Evolutionary conservation across 805 yeast genomes (phyloP).

Genomic region (Dipodascopsis tothii): DNA sequence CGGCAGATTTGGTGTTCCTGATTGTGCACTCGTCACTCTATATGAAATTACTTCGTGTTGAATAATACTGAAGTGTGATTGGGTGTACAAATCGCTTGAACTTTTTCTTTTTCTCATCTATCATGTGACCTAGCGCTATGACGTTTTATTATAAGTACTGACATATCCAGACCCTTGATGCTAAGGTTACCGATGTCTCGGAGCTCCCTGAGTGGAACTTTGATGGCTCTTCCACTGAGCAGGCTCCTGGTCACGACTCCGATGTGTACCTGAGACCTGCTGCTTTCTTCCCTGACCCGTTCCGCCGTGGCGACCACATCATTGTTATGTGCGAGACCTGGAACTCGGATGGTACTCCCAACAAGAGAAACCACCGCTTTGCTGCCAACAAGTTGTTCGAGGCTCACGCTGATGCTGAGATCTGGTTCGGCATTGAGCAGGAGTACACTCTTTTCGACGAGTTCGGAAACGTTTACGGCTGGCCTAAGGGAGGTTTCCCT

Average conservation of each 20-base stretch:
- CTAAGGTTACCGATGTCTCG: slow-evolving; percentile 61
- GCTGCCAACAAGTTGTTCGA: slow-evolving; percentile 92
- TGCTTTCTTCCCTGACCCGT: slow-evolving; percentile 90
- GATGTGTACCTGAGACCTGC: slow-evolving; percentile 94
- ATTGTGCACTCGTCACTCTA: no score
- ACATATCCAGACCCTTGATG: slow-evolving; percentile 50
- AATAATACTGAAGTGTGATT: neutral
- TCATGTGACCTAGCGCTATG: neutral
- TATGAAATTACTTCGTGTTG: neutral
- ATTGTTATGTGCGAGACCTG: slow-evolving; percentile 93
- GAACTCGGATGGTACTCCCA: slow-evolving; percentile 98
- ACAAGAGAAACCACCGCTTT: slow-evolving; percentile 96
- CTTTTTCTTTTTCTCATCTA: no score
- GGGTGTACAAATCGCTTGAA: no score
- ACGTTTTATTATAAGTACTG: neutral
- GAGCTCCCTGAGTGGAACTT: slow-evolving; percentile 99
- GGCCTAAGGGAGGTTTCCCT: slow-evolving; percentile 99
- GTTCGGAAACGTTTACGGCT: slow-evolving; percentile 83
- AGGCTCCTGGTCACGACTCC: slow-evolving; percentile 97
- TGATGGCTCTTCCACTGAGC: slow-evolving; percentile 97
- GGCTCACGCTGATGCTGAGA: slow-evolving; percentile 74
- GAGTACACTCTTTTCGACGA: slow-evolving; percentile 95
- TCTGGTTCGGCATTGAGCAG: slow-evolving; percentile 99
- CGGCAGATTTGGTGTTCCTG: no score
- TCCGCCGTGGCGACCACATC: slow-evolving; percentile 95